Conservation (phyloP, 2,329 filamentous ascomycete genomes). For the Corinectria fuckeliana region DNA sequence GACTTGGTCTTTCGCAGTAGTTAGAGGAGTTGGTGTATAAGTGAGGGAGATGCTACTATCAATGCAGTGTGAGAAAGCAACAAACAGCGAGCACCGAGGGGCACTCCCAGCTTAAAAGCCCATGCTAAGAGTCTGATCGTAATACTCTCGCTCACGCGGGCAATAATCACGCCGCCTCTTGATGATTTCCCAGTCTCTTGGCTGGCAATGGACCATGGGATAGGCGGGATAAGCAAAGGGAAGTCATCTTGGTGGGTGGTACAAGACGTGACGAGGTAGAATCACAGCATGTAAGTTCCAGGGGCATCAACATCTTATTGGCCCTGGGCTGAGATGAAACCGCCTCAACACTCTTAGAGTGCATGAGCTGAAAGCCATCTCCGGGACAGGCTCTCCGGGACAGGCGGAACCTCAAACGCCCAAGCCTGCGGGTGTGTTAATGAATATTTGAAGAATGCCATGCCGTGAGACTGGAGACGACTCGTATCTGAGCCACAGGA, state of each 20-base stretch:
- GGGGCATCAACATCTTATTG: conserved; percentile 26
- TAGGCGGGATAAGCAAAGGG: conserved; percentile 10
- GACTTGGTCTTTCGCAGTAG: neutral
- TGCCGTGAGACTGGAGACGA: neutral
- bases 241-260: neutral
- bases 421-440: conserved; percentile 14
- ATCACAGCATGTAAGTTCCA: conserved; percentile 13
- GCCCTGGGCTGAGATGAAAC: conserved; percentile 4
- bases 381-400: conserved; percentile 12
- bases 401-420: conserved; percentile 29
- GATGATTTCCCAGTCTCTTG: neutral
- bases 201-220: neutral
- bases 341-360: conserved; percentile 1
- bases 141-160: neutral
- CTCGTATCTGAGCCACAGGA: too few species aligned
- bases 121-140: neutral
- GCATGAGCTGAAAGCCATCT: conserved; percentile 31
- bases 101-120: neutral
- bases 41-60: neutral
- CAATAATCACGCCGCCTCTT: conserved; percentile 2
- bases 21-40: neutral
- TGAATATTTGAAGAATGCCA: neutral
- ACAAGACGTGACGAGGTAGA: conserved; percentile 10
- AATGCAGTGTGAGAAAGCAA: neutral
- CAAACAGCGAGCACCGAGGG: neutral